Conservation (phyloP, 352 stramenopile genomes). For the Phytopythium litorale region DNA sequence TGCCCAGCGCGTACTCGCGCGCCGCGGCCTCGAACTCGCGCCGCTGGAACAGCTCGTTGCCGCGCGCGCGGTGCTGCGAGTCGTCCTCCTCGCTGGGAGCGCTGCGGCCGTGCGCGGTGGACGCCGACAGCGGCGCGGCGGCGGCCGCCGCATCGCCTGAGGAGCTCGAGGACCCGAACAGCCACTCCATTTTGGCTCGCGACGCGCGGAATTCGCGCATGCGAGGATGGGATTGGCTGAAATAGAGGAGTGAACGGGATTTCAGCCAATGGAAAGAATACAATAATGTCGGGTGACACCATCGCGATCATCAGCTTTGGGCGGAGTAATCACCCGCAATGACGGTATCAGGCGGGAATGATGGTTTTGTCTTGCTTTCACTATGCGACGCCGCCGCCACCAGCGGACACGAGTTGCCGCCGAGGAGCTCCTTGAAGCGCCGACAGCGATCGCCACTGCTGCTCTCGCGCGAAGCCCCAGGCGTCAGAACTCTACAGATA, state of each 20-base stretch:
- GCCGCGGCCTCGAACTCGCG: conserved; percentile 52
- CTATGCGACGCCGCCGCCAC: neutral
- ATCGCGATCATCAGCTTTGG: too few species aligned
- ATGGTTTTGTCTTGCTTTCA: neutral
- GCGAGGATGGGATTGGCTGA: neutral
- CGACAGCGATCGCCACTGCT: neutral
- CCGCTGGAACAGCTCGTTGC: conserved; percentile 62
- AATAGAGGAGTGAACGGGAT: neutral
- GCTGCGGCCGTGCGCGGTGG: conserved; percentile 56
- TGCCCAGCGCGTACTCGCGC: conserved; percentile 59
- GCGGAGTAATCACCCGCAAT: neutral
- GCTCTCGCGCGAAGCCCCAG: neutral
- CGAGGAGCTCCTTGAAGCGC: neutral
- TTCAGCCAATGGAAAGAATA: neutral
- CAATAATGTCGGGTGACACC: neutral
- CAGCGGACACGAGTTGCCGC: too few species aligned
- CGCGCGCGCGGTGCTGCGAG: conserved; percentile 59
- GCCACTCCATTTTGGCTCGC: conserved; percentile 50
- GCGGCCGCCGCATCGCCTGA: conserved; percentile 3
- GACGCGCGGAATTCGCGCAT: neutral
- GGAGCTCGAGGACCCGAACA: conserved; percentile 26
- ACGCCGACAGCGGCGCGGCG: conserved; percentile 45
- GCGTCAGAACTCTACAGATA: neutral
- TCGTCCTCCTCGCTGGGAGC: conserved; percentile 57
- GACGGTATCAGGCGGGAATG: neutral